Percentiles rank a stretch among this genome's conserved stretches.
phyloP scores from a whole-genome alignment of 352 stramenopile species.

The Phytophthora capsici region DNA sequence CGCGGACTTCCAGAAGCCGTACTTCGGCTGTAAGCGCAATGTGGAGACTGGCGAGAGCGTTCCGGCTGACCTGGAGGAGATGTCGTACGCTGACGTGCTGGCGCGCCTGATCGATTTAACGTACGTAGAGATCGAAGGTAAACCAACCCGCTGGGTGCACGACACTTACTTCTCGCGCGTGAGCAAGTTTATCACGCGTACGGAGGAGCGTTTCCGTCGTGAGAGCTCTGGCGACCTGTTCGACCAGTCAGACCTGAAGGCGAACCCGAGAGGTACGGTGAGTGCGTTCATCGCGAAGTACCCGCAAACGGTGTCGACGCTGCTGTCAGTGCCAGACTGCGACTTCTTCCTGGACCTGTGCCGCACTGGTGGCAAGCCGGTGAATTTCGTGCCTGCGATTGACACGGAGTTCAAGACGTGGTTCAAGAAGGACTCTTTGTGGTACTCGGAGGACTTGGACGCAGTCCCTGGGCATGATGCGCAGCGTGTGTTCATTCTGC shows the following conservation, averaged over 20 bases:
- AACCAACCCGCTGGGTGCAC: conserved; percentile 81
- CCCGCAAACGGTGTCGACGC: conserved; percentile 52
- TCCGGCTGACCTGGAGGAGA: conserved; percentile 75
- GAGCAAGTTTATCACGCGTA: conserved; percentile 73
- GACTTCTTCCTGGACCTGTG: conserved; percentile 88
- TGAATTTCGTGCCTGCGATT: conserved; percentile 88
- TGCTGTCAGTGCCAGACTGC: conserved; percentile 77
- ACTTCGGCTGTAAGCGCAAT: conserved; percentile 77
- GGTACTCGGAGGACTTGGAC: conserved; percentile 91
- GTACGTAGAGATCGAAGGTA: conserved; percentile 62
- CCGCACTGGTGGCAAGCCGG: conserved; percentile 82
- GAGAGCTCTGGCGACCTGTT: conserved; percentile 40
- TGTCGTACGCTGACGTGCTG: conserved; percentile 87
- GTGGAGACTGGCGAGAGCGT: conserved; percentile 41
- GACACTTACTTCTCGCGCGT: conserved; percentile 74
- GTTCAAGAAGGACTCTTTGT: conserved; percentile 93
- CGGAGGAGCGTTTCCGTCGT: conserved; percentile 69
- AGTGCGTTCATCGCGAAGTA: conserved; percentile 61
- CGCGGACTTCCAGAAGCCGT: conserved; percentile 90
- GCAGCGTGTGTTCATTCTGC: conserved; percentile 86
- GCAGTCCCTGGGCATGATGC: conserved; percentile 77
- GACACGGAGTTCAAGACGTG: conserved; percentile 85
- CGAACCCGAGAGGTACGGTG: conserved; percentile 52
- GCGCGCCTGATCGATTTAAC: conserved; percentile 80
- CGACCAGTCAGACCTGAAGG: conserved; percentile 49